Base-by-base conservation (phyloP, 2,329 filamentous ascomycete species). In the Coniochaeta sp. region DNA sequence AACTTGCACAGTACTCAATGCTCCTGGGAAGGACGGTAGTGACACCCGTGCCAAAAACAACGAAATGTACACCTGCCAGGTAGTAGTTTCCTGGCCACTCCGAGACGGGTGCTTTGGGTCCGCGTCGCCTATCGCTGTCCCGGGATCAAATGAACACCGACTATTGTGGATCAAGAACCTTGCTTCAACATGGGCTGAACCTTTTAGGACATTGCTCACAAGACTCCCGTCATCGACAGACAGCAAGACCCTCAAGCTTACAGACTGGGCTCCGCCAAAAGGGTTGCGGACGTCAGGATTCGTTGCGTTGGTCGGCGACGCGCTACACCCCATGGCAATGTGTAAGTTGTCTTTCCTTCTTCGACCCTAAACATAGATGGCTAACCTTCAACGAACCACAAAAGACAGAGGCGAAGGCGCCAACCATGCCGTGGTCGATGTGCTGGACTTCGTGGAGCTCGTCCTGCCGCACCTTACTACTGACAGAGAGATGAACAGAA, bases 291-390 rank as follows among this genome's bases (percentile, higher is more conserved):
- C 67, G 1, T 64, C 61, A 6, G 74, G 73, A 0, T 66, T 68
- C 2, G 72, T 70, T 0, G 69, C 75, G 0, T 56, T 82, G 1
- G 67, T 79, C 52, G 79, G 79, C 0, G 79, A 83, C 60, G 73
- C 79, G 0, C 67, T 79, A 3, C 79, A 83, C 60, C 70, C 75
- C 0, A 82, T 82, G 78, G 74, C 75, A 0, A 82, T 82, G 78
- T 82, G 77, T 82, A 70, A 63, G 76, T 63, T n/a, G 13, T 30
- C 24, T 59, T n/a, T 26, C 35, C 33, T 4, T 13, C 3, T 18
- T n/a, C n/a, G n/a, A n/a, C n/a, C 24, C 33, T 22, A 10, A 22
- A 22, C 18, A 26, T 6, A 22, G 16, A 27, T 22, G 22, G 27
- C 26, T 51, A 14, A 47, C 16, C 16, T 9, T 49, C 10, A 18